A percentile compares a stretch with the other conserved stretches of the same genome.
phyloP scores from a whole-genome alignment of 495 filamentous ascomycete species.

The Xylaria acuta region DNA sequence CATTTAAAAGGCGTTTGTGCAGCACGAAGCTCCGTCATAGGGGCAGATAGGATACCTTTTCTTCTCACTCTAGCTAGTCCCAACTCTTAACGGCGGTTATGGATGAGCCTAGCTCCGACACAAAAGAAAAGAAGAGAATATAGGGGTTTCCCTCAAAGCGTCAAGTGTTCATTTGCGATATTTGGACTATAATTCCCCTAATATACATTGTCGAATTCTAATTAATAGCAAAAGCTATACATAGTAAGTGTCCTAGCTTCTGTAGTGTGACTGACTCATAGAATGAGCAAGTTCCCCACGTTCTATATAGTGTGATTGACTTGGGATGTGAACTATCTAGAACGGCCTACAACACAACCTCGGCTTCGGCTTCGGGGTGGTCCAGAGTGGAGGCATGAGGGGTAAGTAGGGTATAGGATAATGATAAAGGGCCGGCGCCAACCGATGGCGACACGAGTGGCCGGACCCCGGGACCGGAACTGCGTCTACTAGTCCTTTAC shows the following conservation, averaged over 20 bases:
- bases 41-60: slow-evolving; percentile 10
- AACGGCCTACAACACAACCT: not conserved
- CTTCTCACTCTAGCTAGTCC: not conserved
- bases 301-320: not conserved
- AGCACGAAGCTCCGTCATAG: not conserved
- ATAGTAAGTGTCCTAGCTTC: not conserved
- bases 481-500: not conserved
- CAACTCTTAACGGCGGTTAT: not conserved
- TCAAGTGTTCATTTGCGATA: not conserved
- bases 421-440: not conserved
- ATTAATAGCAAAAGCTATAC: not conserved
- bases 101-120: not conserved
- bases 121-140: not conserved
- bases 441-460: not conserved
- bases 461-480: slow-evolving; percentile 14
- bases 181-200: not conserved
- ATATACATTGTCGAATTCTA: not conserved
- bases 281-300: not conserved
- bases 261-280: not conserved
- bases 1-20: slow-evolving; percentile 23
- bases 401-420: not conserved
- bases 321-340: not conserved
- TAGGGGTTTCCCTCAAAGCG: not conserved
- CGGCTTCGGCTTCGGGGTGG: slow-evolving; percentile 2
- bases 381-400: slow-evolving; percentile 6